These are phyloP conservation scores for Talaromyces islandicus DNA, from an alignment of 2,329 filamentous ascomycete genomes.

Conservation along the genomic window DNA sequence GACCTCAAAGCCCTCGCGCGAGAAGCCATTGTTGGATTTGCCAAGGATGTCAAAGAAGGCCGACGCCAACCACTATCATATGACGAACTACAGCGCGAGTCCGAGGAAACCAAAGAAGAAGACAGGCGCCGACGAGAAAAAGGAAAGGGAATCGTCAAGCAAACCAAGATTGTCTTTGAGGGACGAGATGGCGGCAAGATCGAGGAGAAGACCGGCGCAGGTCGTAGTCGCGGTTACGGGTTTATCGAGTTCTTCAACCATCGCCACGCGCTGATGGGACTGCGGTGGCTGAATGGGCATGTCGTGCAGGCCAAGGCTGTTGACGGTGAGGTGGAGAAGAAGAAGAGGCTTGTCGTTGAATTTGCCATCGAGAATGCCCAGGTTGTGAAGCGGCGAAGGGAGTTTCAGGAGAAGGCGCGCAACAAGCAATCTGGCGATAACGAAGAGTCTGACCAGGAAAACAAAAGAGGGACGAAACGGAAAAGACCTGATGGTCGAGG, in stretches of 20 bases:
- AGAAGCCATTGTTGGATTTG: conserved; percentile 90
- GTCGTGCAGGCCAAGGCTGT: conserved; percentile 38
- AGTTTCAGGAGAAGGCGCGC: conserved; percentile 24
- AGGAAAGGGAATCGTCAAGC: conserved; percentile 80
- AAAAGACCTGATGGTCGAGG: conserved; percentile 4
- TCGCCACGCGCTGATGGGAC: conserved; percentile 87
- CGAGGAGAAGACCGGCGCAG: conserved; percentile 66
- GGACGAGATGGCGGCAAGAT: conserved; percentile 80
- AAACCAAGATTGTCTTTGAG: conserved; percentile 94
- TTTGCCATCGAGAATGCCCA: conserved; percentile 98
- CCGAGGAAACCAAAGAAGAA: conserved; percentile 71
- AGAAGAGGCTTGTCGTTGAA: conserved; percentile 86
- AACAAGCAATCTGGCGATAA: conserved; percentile 12
- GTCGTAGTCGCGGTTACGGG: conserved; percentile 85
- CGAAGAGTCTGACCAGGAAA: conserved; percentile 20
- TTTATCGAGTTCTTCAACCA: conserved; percentile 97
- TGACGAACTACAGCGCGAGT: conserved; percentile 77
- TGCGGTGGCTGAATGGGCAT: conserved; percentile 87
- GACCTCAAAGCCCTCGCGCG: conserved; percentile 86
- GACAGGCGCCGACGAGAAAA: conserved; percentile 74
- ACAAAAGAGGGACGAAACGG: conserved; percentile 33
- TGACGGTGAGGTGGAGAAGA: conserved; percentile 57
- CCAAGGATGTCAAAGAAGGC: conserved; percentile 77
- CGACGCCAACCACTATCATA: conserved; percentile 73
- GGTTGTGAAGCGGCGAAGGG: conserved; percentile 70